Conservation (phyloP, 2,329 filamentous ascomycete genomes). For the Capronia coronata region DNA sequence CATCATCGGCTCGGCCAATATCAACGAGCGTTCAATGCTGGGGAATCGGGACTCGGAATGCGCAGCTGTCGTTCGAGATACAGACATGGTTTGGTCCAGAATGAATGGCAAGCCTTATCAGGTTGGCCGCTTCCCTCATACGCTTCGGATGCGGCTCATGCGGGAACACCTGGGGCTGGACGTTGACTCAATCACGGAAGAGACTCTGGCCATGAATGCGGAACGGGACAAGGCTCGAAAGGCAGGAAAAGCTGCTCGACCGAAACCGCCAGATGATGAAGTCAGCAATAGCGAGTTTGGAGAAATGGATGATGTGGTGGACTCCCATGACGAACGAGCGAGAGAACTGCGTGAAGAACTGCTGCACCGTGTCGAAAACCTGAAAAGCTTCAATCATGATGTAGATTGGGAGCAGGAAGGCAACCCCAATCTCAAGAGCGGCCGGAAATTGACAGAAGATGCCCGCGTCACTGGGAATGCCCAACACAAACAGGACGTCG, state of each 20-base stretch:
- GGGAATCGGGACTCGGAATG: slow-evolving; percentile 88
- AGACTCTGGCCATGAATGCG: slow-evolving; percentile 63
- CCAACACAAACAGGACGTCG: slow-evolving; percentile 66
- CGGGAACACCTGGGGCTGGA: slow-evolving; percentile 93
- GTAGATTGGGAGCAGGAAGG: slow-evolving; percentile 56
- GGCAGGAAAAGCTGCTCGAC: slow-evolving; percentile 44
- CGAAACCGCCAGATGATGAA: slow-evolving; percentile 25
- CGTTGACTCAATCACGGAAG: slow-evolving; percentile 81
- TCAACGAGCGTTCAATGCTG: slow-evolving; percentile 95
- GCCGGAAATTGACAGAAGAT: slow-evolving; percentile 52
- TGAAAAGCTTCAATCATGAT: slow-evolving; percentile 70
- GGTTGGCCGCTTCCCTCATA: slow-evolving; percentile 88
- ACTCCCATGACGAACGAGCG: slow-evolving; percentile 14
- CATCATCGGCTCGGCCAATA: slow-evolving; percentile 95
- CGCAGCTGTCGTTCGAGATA: slow-evolving; percentile 83
- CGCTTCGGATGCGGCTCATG: slow-evolving; percentile 87
- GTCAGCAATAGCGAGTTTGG: slow-evolving; percentile 16
- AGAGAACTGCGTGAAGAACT: slow-evolving; percentile 46
- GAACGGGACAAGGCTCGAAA: slow-evolving; percentile 45
- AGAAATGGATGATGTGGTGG: slow-evolving; percentile 11
- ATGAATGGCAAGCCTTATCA: slow-evolving; percentile 88
- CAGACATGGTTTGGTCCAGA: slow-evolving; percentile 81
- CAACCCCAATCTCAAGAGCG: slow-evolving; percentile 51
- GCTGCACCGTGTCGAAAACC: slow-evolving; percentile 49
- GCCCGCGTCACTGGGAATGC: slow-evolving; percentile 54